Evolutionary conservation across 192 early-diverging fungal genomes (phyloP).

Genomic region (Coemansia sp.): DNA sequence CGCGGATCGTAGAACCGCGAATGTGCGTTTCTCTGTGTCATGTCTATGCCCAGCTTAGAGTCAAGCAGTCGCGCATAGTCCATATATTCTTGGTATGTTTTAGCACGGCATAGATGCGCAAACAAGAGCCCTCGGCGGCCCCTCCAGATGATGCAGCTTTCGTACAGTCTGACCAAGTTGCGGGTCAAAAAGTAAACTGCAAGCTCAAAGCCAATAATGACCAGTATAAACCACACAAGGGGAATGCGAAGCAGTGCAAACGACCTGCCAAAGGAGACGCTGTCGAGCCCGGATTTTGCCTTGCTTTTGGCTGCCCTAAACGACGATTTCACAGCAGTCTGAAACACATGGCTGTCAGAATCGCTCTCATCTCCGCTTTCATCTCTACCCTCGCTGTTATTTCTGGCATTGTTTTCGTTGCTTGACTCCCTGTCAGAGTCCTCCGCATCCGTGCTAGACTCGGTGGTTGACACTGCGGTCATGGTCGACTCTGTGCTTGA

Average conservation of each 20-base stretch:
- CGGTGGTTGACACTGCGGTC: slow-evolving; percentile 12
- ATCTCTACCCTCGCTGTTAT: too few relatives aligned
- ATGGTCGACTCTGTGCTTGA: slow-evolving; percentile 20
- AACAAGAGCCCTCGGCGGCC: slow-evolving; percentile 15
- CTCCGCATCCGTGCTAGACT: not conserved
- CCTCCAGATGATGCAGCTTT: slow-evolving; percentile 19
- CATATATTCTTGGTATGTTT: slow-evolving; percentile 30
- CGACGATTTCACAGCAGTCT: not conserved
- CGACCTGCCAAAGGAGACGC: slow-evolving; percentile 12
- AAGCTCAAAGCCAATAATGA: slow-evolving; percentile 17
- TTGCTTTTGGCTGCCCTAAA: slow-evolving; percentile 2
- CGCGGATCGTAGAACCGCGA: slow-evolving; percentile 19
- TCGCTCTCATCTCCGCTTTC: not conserved
- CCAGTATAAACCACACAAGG: slow-evolving; percentile 11
- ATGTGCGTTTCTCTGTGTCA: slow-evolving; percentile 1
- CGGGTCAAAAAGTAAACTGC: slow-evolving; percentile 17
- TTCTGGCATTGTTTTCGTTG: not conserved
- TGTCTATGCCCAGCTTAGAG: slow-evolving; percentile 3
- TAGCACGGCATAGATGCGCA: slow-evolving; percentile 4
- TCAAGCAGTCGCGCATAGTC: slow-evolving; percentile 21
- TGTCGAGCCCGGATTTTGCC: slow-evolving; percentile 2
- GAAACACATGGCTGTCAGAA: not conserved
- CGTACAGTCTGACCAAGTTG: slow-evolving; percentile 21
- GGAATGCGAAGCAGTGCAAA: slow-evolving; percentile 20
- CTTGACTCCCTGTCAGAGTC: not conserved